These are phyloP conservation scores for Backusella macrospora DNA, from an alignment of 192 early-diverging fungal genomes.

Conservation along the genomic window DNA sequence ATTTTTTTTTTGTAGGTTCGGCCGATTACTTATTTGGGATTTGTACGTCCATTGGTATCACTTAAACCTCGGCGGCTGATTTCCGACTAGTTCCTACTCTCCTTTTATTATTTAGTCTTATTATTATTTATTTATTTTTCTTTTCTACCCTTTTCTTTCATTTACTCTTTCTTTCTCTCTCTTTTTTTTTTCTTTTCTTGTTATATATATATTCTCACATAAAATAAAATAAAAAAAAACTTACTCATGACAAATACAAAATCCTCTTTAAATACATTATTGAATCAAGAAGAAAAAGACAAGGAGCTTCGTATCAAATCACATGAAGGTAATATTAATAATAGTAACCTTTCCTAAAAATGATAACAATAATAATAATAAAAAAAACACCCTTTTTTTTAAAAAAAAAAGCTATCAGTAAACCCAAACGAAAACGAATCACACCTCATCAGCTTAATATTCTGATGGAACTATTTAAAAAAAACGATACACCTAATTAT, in stretches of 20 bases:
- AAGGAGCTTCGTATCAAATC: conserved; percentile 23
- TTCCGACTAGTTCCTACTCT: conserved; percentile 19
- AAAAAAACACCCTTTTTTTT: too few species aligned
- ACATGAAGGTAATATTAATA: conserved; percentile 26
- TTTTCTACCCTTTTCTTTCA: conserved; percentile 17
- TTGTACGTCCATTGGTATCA: conserved; percentile 18
- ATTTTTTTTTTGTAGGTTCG: not conserved
- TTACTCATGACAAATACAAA: not conserved
- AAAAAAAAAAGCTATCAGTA: conserved; percentile 22
- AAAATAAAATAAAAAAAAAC: not conserved
- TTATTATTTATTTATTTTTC: conserved; percentile 8
- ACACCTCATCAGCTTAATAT: conserved; percentile 74
- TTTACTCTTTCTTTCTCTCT: not conserved
- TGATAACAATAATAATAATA: too few species aligned
- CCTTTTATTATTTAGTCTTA: conserved; percentile 11
- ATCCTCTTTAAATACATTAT: conserved; percentile 1
- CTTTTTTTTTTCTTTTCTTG: not conserved
- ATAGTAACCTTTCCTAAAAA: too few species aligned
- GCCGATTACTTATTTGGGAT: conserved; percentile 15
- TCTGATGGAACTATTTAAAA: conserved; percentile 69
- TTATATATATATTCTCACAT: not conserved
- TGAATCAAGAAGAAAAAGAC: conserved; percentile 18
- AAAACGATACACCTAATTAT: conserved; percentile 77
- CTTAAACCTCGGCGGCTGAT: conserved; percentile 27
- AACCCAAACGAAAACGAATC: conserved; percentile 79